phyloP scores from a whole-genome alignment of 768 basidiomycete species.

The Termitomyces bulborhizus region DNA sequence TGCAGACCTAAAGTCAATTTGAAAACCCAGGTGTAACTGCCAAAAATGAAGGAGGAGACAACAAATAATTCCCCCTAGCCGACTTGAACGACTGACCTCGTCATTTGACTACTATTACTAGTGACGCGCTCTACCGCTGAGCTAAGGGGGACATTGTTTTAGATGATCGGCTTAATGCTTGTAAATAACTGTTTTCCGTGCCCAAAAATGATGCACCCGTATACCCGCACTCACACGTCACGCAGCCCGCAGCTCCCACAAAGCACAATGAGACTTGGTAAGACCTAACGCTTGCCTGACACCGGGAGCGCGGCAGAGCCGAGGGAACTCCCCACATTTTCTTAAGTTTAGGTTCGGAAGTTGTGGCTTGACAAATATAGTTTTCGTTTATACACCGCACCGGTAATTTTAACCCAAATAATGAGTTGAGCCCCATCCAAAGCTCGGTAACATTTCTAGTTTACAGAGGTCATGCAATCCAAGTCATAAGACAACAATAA shows the following conservation, averaged over 20 bases:
- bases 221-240: neutral
- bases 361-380: too few species aligned
- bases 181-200: too few species aligned
- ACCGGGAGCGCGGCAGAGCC: neutral
- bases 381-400: neutral
- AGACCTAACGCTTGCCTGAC: neutral
- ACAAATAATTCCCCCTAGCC: constrained; percentile 8
- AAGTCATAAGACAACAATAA: neutral
- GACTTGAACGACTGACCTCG: constrained; percentile 16
- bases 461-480: neutral
- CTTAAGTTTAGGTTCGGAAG: too few species aligned
- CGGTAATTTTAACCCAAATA: neutral
- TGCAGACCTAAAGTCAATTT: too few species aligned
- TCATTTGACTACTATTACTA: constrained; percentile 17
- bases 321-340: neutral
- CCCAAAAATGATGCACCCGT: too few species aligned
- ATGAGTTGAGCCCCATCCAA: neutral
- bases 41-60: too few species aligned
- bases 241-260: neutral
- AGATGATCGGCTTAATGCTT: too few species aligned
- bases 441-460: neutral
- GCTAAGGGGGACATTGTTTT: constrained; percentile 28
- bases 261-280: neutral
- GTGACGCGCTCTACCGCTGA: constrained; percentile 35
- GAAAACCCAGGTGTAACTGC: too few species aligned